Evolutionary conservation across 2,329 filamentous ascomycete species (phyloP).

Genomic region (Hymenoscyphus infarciens): DNA sequence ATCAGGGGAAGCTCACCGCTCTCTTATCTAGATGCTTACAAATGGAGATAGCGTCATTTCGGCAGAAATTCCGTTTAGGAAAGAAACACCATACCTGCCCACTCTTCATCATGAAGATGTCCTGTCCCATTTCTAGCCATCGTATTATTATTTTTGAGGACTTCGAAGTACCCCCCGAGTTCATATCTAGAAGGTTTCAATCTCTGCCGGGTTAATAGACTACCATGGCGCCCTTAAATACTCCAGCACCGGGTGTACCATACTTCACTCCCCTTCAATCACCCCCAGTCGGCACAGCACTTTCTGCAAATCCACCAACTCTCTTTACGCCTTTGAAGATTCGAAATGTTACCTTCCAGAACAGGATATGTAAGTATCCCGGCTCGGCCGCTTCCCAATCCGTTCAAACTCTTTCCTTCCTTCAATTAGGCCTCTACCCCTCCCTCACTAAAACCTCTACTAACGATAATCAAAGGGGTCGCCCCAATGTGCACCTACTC

Average conservation of each 20-base stretch:
- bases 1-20: neutral
- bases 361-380: constrained; percentile 38
- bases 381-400: neutral
- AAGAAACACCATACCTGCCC: neutral
- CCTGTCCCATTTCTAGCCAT: neutral
- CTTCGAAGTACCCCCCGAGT: neutral
- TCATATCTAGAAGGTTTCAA: neutral
- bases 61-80: neutral
- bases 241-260: constrained; percentile 25
- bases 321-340: constrained; percentile 46
- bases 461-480: constrained; percentile 32
- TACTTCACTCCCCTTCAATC: constrained; percentile 35
- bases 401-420: constrained; percentile 1
- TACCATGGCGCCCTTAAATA: constrained; percentile 17
- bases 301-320: constrained; percentile 30
- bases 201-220: neutral
- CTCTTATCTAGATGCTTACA: neutral
- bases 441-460: neutral
- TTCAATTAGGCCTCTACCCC: neutral
- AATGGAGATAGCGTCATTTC: neutral
- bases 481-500: constrained; percentile 46
- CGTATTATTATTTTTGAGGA: neutral
- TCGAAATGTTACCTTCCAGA: constrained; percentile 43
- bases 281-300: constrained; percentile 32
- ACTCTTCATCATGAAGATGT: neutral